A percentile compares a stretch with the other conserved stretches of the same genome.
These are phyloP conservation scores for Apiotrichum akiyoshidainum DNA, from an alignment of 1,284 basidiomycete genomes.

Conservation along the genomic window DNA sequence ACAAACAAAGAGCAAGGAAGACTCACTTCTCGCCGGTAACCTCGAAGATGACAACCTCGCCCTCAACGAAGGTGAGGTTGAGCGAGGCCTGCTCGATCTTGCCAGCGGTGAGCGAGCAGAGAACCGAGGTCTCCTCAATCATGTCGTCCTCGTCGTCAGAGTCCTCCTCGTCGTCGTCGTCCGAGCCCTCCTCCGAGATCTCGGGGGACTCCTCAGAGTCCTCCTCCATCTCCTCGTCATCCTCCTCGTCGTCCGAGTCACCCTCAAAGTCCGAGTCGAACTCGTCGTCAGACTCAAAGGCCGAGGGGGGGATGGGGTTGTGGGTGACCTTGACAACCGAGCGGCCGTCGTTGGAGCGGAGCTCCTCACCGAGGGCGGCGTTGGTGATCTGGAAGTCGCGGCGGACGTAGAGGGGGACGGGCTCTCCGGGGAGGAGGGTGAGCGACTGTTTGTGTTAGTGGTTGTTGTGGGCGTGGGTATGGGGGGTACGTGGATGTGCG, in stretches of 20 bases:
- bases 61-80: constrained; percentile 71
- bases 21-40: constrained; percentile 75
- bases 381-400: constrained; percentile 79
- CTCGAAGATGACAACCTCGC: constrained; percentile 68
- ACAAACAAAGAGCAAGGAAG: not conserved
- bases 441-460: constrained; percentile 23
- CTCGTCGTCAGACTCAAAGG: constrained; percentile 56
- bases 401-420: constrained; percentile 61
- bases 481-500: not conserved
- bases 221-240: constrained; percentile 47
- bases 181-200: constrained; percentile 47
- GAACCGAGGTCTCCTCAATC: constrained; percentile 53
- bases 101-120: constrained; percentile 55
- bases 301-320: constrained; percentile 46
- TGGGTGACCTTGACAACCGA: constrained; percentile 78
- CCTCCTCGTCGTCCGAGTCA: constrained; percentile 48
- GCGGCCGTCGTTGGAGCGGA: constrained; percentile 63
- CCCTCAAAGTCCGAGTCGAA: constrained; percentile 47
- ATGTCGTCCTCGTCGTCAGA: constrained; percentile 51
- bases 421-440: constrained; percentile 51
- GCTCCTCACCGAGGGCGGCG: constrained; percentile 71
- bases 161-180: constrained; percentile 36
- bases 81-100: constrained; percentile 72
- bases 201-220: constrained; percentile 39
- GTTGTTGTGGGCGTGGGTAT: not conserved